Conservation (phyloP, 2,329 filamentous ascomycete species). For the Fusarium buharicum region DNA sequence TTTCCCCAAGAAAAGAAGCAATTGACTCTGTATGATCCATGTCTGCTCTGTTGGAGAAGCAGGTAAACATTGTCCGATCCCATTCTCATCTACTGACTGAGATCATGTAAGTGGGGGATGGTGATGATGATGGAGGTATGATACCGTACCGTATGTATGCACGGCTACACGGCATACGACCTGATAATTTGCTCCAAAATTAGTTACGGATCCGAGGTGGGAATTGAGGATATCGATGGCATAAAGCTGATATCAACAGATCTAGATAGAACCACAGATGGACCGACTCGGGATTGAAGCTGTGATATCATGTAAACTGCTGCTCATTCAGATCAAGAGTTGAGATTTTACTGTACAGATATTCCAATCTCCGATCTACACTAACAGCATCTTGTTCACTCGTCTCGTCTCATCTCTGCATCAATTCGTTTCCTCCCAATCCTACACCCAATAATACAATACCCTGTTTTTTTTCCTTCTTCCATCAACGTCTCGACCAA, state of each 20-base stretch:
- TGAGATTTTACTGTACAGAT: neutral
- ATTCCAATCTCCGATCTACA: neutral
- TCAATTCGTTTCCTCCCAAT: neutral
- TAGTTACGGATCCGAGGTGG: neutral
- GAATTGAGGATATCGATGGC: slow-evolving; percentile 12
- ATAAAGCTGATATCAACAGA: slow-evolving; percentile 5
- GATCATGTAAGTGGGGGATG: slow-evolving; percentile 28
- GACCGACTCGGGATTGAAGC: slow-evolving; percentile 22
- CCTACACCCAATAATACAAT: neutral
- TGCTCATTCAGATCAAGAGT: neutral
- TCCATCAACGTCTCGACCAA: slow-evolving; percentile 2
- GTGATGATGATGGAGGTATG: slow-evolving; percentile 15
- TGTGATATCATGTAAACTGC: slow-evolving; percentile 23
- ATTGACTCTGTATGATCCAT: neutral
- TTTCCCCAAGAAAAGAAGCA: slow-evolving; percentile 7
- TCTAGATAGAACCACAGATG: slow-evolving; percentile 28
- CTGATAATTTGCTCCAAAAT: neutral
- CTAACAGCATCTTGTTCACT: neutral
- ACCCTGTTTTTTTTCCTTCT: neutral
- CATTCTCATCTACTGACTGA: neutral
- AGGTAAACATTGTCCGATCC: slow-evolving; percentile 18
- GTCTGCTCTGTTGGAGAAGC: slow-evolving; percentile 23
- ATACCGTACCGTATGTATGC: slow-evolving; percentile 17
- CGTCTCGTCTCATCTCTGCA: slow-evolving; percentile 17
- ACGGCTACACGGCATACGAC: neutral